Evolutionary conservation across 768 basidiomycete species (phyloP).

Genomic region (Termitomyces bulborhizus): DNA sequence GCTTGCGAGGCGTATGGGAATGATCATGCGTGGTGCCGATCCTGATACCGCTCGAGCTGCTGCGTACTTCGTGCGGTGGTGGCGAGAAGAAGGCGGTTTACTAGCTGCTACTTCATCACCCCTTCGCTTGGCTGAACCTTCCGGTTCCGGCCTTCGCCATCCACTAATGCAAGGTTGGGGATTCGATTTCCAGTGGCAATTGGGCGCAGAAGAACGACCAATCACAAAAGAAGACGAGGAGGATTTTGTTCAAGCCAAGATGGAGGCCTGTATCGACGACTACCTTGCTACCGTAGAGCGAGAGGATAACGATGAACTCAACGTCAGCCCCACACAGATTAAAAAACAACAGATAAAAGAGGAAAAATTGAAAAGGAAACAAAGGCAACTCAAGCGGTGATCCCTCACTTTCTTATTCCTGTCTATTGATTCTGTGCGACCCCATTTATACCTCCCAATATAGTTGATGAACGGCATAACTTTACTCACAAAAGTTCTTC

Average conservation of each 20-base stretch:
- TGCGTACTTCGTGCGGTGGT: constrained; percentile 80
- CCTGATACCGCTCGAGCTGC: constrained; percentile 69
- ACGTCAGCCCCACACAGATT: constrained; percentile 65
- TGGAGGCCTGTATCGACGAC: constrained; percentile 64
- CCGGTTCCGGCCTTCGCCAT: constrained; percentile 2
- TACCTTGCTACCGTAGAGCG: constrained; percentile 36
- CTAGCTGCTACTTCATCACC: constrained; percentile 46
- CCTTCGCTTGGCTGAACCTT: constrained; percentile 13
- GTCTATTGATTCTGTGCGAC: background rate
- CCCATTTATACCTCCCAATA: background rate
- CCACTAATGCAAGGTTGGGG: constrained; percentile 62
- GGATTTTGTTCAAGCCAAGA: constrained; percentile 48
- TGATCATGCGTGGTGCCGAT: constrained; percentile 72
- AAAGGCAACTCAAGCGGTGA: constrained; percentile 24
- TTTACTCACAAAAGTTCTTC: background rate
- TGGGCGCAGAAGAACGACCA: constrained; percentile 22
- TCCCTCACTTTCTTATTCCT: background rate
- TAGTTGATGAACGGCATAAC: background rate
- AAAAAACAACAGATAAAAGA: constrained; percentile 46
- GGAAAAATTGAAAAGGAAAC: constrained; percentile 33
- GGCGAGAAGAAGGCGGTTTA: constrained; percentile 71
- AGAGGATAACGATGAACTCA: constrained; percentile 49
- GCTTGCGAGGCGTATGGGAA: constrained; percentile 73
- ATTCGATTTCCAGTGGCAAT: constrained; percentile 76
- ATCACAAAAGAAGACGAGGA: constrained; percentile 18